Conservation (phyloP, 192 early-diverging fungal genomes). For the Kappamyces sp. region DNA sequence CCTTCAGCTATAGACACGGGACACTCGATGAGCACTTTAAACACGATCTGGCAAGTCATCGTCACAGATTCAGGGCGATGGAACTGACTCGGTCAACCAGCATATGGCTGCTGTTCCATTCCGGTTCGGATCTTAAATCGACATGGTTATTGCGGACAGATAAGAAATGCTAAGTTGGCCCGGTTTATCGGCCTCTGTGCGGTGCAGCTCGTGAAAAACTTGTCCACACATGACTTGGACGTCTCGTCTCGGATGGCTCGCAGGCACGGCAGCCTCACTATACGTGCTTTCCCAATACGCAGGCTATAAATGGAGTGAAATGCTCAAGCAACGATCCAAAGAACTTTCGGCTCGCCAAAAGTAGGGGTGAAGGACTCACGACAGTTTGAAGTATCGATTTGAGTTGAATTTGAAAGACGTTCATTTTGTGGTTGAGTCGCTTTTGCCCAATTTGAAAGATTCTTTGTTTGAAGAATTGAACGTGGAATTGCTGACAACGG, state of each 20-base stretch:
- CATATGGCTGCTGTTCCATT: too few relatives aligned
- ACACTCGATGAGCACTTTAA: too few relatives aligned
- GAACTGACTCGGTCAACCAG: too few relatives aligned
- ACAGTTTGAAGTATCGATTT: conserved; percentile 66
- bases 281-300: conserved; percentile 57
- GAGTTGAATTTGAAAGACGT: conserved; percentile 94
- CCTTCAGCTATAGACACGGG: too few relatives aligned
- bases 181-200: too few relatives aligned
- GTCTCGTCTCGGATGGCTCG: background rate
- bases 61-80: too few relatives aligned
- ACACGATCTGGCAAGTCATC: too few relatives aligned
- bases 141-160: too few relatives aligned
- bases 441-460: conserved; percentile 74
- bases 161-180: too few relatives aligned
- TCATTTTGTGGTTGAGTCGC: conserved; percentile 72
- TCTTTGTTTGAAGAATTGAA: conserved; percentile 70
- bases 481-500: conserved; percentile 66
- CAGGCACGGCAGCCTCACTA: conserved; percentile 20
- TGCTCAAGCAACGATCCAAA: conserved; percentile 56
- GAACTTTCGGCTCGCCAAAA: conserved; percentile 72
- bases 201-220: too few relatives aligned
- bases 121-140: too few relatives aligned
- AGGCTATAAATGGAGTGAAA: conserved; percentile 62
- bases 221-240: too few relatives aligned
- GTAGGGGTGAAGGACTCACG: conserved; percentile 37